A percentile compares a stretch with the other conserved stretches of the same genome.
Conservation (phyloP, 2,329 filamentous ascomycete species). For the Cercospora sojina region DNA sequence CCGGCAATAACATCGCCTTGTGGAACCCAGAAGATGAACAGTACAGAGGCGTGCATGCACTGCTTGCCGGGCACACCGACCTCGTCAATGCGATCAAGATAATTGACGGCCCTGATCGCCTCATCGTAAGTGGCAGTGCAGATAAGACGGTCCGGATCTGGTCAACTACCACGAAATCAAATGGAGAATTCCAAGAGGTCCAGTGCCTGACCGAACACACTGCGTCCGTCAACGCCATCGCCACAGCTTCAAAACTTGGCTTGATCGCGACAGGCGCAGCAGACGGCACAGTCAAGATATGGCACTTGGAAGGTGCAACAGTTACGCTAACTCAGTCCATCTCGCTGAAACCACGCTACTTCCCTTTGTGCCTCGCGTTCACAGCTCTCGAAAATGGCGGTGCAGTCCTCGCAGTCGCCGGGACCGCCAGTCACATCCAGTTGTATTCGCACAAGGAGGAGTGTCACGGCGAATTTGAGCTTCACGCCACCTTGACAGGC, state of each 20-base stretch:
- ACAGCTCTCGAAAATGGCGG: conserved; percentile 54
- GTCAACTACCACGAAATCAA: conserved; percentile 38
- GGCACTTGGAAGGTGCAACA: conserved; percentile 56
- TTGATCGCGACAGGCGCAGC: conserved; percentile 61
- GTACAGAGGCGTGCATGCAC: conserved; percentile 59
- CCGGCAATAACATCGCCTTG: conserved; percentile 82
- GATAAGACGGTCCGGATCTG: conserved; percentile 73
- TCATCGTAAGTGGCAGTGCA: conserved; percentile 76
- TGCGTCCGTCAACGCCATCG: conserved; percentile 69
- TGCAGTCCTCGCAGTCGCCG: conserved; percentile 70
- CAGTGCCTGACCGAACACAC: conserved; percentile 64
- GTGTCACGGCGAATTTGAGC: conserved; percentile 57
- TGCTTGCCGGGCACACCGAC: conserved; percentile 75
- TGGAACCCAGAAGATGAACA: conserved; percentile 67
- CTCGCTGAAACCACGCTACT: conserved; percentile 71
- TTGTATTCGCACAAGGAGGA: conserved; percentile 63
- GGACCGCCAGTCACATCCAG: conserved; percentile 79
- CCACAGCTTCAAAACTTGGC: conserved; percentile 46
- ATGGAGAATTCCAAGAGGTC: conserved; percentile 42
- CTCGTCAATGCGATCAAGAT: conserved; percentile 83
- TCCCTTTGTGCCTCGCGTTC: conserved; percentile 75
- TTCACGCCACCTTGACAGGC: conserved; percentile 75
- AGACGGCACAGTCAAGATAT: conserved; percentile 63
- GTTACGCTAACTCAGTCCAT: conserved; percentile 67
- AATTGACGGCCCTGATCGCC: conserved; percentile 55